Evolutionary conservation across 441 rosid genomes (phyloP).

Genomic region (Adansonia madagascariensis): DNA sequence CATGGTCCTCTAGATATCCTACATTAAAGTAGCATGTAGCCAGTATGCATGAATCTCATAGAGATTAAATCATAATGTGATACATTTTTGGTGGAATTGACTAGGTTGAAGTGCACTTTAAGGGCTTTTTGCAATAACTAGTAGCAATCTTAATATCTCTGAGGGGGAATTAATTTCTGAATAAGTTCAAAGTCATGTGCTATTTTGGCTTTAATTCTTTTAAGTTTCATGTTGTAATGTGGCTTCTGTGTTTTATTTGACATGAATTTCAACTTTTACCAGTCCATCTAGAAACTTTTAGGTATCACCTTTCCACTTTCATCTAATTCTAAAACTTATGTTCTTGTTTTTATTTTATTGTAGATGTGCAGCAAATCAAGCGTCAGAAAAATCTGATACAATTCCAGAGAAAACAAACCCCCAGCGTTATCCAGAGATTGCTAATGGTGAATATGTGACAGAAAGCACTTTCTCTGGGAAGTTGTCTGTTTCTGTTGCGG

Average conservation of each 20-base stretch:
- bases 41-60: slow-evolving; percentile 18
- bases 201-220: slow-evolving; percentile 8
- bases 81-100: not conserved
- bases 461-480: slow-evolving; percentile 66
- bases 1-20: slow-evolving; percentile 11
- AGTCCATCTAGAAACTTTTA: slow-evolving; percentile 5
- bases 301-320: slow-evolving; percentile 15
- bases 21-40: not conserved
- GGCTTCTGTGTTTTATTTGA: slow-evolving; percentile 18
- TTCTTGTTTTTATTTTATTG: slow-evolving; percentile 35
- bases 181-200: slow-evolving; percentile 8
- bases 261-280: not conserved
- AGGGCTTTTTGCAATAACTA: not conserved
- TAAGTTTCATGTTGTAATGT: slow-evolving; percentile 12
- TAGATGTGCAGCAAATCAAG: slow-evolving; percentile 71
- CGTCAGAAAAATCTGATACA: slow-evolving; percentile 46
- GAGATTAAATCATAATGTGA: not conserved
- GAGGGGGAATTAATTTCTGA: slow-evolving; percentile 9
- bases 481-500: slow-evolving; percentile 82
- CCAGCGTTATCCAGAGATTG: slow-evolving; percentile 44
- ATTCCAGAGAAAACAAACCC: slow-evolving; percentile 47
- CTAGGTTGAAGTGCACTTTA: not conserved
- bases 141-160: slow-evolving; percentile 6
- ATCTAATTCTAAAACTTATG: slow-evolving; percentile 25
- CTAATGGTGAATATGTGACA: slow-evolving; percentile 44